These are phyloP conservation scores for Hansenula sp. DNA, from an alignment of 1,139 yeast genomes.

Conservation along the genomic window DNA sequence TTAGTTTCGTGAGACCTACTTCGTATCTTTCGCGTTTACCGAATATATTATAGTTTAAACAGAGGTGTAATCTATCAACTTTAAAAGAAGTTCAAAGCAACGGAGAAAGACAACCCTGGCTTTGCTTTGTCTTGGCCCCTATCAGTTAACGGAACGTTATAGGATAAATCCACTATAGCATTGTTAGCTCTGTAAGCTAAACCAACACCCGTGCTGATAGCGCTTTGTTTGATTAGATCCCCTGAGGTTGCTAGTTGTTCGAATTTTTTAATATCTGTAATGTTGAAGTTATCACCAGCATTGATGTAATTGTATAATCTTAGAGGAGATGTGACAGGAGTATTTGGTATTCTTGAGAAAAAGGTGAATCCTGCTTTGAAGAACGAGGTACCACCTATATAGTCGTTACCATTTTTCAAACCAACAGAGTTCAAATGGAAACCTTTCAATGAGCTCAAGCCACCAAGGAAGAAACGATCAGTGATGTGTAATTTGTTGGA, in stretches of 20 bases:
- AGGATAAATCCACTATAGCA: slow-evolving; percentile 28
- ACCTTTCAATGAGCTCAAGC: slow-evolving; percentile 77
- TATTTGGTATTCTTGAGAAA: slow-evolving; percentile 27
- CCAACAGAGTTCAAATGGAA: slow-evolving; percentile 74
- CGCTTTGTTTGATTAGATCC: slow-evolving; percentile 17
- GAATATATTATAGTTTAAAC: background rate
- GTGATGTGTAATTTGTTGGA: slow-evolving; percentile 25
- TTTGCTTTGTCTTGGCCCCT: slow-evolving; percentile 26
- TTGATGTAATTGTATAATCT: slow-evolving; percentile 24
- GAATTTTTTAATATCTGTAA: slow-evolving; percentile 5
- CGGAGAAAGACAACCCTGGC: slow-evolving; percentile 29
- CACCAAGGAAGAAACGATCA: slow-evolving; percentile 59
- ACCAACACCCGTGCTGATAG: slow-evolving; percentile 29
- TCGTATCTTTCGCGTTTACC: no score
- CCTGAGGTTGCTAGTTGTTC: slow-evolving; percentile 10
- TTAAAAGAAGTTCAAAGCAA: slow-evolving; percentile 25
- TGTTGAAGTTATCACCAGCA: slow-evolving; percentile 20
- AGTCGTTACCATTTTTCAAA: slow-evolving; percentile 44
- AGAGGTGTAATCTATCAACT: background rate
- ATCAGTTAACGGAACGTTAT: slow-evolving; percentile 27
- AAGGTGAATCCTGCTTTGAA: slow-evolving; percentile 25
- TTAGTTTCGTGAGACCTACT: no score
- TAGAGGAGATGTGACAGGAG: slow-evolving; percentile 23
- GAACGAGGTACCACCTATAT: slow-evolving; percentile 25
- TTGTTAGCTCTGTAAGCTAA: slow-evolving; percentile 25